Evolutionary conservation across 176 grass and related monocot genomes (phyloP).

Genomic region (Carex pumila): DNA sequence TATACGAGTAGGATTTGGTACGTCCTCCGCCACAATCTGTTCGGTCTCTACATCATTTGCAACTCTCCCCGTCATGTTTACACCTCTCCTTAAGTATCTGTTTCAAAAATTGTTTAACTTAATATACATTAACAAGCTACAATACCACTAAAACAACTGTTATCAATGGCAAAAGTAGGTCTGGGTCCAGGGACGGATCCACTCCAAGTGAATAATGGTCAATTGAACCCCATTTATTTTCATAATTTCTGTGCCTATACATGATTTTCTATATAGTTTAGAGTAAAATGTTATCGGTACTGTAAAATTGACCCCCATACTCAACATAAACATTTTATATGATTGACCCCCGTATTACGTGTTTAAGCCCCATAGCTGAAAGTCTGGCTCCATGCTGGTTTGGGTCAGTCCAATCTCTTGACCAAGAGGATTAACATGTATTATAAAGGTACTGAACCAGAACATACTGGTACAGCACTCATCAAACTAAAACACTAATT

Average conservation of each 20-base stretch:
- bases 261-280: too few species aligned
- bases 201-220: too few species aligned
- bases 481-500: background rate
- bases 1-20: slow-evolving; percentile 50
- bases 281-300: too few species aligned
- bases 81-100: slow-evolving; percentile 93
- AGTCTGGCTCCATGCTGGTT: too few species aligned
- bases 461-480: background rate
- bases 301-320: too few species aligned
- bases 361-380: too few species aligned
- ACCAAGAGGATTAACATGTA: background rate
- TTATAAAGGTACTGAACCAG: background rate
- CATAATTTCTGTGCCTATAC: too few species aligned
- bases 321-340: too few species aligned
- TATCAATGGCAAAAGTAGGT: background rate
- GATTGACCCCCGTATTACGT: too few species aligned
- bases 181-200: background rate
- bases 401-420: background rate
- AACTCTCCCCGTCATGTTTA: slow-evolving; percentile 85
- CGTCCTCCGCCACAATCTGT: slow-evolving; percentile 82
- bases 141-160: background rate
- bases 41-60: slow-evolving; percentile 97
- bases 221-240: too few species aligned
- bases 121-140: background rate
- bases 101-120: slow-evolving; percentile 6